Conservation (phyloP, 306 rosid species). For the Begonia fuchsioides region DNA sequence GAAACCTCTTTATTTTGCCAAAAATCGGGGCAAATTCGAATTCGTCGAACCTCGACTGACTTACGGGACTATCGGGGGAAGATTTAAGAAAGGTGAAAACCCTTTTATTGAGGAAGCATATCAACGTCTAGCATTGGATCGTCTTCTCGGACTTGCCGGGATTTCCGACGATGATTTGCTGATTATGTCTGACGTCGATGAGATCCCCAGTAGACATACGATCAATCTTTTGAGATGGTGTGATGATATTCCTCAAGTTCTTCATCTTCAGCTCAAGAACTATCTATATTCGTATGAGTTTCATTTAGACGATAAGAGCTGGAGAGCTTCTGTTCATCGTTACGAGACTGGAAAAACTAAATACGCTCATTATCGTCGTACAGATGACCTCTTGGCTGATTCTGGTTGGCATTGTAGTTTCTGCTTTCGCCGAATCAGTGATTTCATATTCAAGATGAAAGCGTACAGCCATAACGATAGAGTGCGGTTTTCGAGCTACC, state of each 20-base stretch:
- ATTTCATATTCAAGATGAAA: constrained; percentile 85
- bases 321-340: constrained; percentile 91
- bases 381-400: constrained; percentile 76
- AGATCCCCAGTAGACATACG: constrained; percentile 95
- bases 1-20: constrained; percentile 55
- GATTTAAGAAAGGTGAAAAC: constrained; percentile 76
- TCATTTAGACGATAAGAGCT: constrained; percentile 71
- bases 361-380: constrained; percentile 83
- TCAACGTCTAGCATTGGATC: constrained; percentile 82
- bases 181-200: constrained; percentile 98
- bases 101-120: constrained; percentile 94
- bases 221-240: constrained; percentile 91
- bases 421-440: constrained; percentile 77
- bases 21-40: constrained; percentile 38
- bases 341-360: constrained; percentile 55
- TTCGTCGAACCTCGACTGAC: constrained; percentile 70
- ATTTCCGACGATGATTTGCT: constrained; percentile 84
- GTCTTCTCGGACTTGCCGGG: constrained; percentile 76
- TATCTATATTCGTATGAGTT: constrained; percentile 90
- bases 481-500: constrained; percentile 65
- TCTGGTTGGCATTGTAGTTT: constrained; percentile 99
- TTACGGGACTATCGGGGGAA: constrained; percentile 67
- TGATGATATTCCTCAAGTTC: constrained; percentile 56
- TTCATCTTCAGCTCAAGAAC: constrained; percentile 87
- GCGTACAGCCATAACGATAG: constrained; percentile 95